Evolutionary conservation across 768 basidiomycete species (phyloP).

Genomic region (Austroboletus eburneus): DNA sequence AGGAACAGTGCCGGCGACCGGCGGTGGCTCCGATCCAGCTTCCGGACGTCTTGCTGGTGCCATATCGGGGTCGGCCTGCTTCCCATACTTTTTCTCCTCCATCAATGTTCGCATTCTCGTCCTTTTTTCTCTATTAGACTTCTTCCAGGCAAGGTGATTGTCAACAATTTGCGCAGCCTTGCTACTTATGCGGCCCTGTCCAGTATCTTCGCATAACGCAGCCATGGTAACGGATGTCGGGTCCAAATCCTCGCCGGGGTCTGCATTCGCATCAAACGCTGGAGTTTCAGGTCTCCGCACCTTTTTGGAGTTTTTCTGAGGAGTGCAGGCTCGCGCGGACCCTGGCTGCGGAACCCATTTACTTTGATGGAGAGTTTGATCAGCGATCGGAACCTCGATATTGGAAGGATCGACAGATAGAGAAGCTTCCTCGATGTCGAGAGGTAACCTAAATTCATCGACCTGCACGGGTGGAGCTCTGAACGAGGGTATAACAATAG

Average conservation of each 20-base stretch:
- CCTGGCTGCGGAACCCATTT: constrained; percentile 19
- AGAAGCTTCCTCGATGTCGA: neutral
- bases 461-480: constrained; percentile 6
- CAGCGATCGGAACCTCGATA: constrained; percentile 13
- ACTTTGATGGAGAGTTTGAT: constrained; percentile 10
- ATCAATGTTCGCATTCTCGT: constrained; percentile 56
- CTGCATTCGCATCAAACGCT: constrained; percentile 52
- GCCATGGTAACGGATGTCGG: constrained; percentile 87
- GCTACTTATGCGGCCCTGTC: constrained; percentile 73
- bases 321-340: constrained; percentile 11
- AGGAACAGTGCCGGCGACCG: constrained; percentile 3
- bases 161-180: constrained; percentile 68
- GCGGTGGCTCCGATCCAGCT: constrained; percentile 6
- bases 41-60: constrained; percentile 9
- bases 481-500: constrained; percentile 19
- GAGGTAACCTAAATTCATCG: neutral
- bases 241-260: constrained; percentile 74
- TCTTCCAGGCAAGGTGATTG: constrained; percentile 72
- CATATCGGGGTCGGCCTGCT: constrained; percentile 45
- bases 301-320: constrained; percentile 34
- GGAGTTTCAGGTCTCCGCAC: constrained; percentile 47
- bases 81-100: constrained; percentile 76
- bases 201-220: constrained; percentile 69
- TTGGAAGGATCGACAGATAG: constrained; percentile 6
- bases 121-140: constrained; percentile 61